These are phyloP conservation scores for Hordeum pubiflorum DNA, from an alignment of 202 grass and related monocot genomes.

Conservation along the genomic window DNA sequence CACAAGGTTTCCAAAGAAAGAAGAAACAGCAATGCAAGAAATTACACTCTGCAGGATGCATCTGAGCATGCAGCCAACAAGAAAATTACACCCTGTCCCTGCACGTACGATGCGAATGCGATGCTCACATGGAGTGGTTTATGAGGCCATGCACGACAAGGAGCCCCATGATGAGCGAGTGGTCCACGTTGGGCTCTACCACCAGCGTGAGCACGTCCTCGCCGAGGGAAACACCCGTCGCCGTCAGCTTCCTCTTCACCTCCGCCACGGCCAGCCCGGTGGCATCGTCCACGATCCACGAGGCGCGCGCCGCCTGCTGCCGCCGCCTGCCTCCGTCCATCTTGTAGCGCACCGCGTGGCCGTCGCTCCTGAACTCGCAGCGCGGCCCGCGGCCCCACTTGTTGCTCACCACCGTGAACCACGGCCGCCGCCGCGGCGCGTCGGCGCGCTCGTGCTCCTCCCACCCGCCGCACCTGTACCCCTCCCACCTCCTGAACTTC, in stretches of 20 bases:
- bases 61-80: too few species aligned
- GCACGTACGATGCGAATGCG: too few species aligned
- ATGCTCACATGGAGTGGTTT: constrained; percentile 46
- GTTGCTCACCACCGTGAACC: constrained; percentile 51
- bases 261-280: constrained; percentile 60
- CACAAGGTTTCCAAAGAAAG: too few species aligned
- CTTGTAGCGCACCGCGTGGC: constrained; percentile 36
- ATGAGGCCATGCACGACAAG: constrained; percentile 71
- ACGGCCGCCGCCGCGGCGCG: constrained; percentile 17
- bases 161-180: constrained; percentile 64
- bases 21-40: too few species aligned
- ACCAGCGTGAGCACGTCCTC: constrained; percentile 77
- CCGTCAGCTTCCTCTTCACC: constrained; percentile 84
- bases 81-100: too few species aligned
- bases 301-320: constrained; percentile 17
- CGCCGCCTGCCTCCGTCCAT: constrained; percentile 39
- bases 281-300: constrained; percentile 52
- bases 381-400: constrained; percentile 29
- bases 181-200: constrained; percentile 69
- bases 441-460: not conserved
- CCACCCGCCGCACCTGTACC: constrained; percentile 40
- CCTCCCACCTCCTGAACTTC: constrained; percentile 66
- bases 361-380: constrained; percentile 30
- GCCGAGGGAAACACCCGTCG: constrained; percentile 50
- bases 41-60: too few species aligned